Conservation (phyloP, 2,329 filamentous ascomycete species). For the Ascomycota sp. region DNA sequence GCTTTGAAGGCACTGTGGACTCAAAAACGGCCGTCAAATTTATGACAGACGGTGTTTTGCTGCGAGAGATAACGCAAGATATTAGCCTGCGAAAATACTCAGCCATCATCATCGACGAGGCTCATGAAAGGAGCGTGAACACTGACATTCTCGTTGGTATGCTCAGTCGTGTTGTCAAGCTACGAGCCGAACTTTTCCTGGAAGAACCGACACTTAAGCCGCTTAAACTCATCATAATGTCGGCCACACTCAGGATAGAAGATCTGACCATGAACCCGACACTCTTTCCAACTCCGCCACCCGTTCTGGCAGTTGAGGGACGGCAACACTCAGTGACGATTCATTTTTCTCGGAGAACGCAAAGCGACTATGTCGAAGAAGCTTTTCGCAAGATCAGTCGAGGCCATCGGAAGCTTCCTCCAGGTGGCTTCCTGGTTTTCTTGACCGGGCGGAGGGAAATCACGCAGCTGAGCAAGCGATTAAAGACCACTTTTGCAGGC, state of each 20-base stretch:
- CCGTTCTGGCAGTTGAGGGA: slow-evolving; percentile 73
- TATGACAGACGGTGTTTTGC: slow-evolving; percentile 92
- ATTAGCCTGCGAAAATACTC: slow-evolving; percentile 79
- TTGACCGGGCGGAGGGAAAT: slow-evolving; percentile 90
- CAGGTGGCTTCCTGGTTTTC: slow-evolving; percentile 81
- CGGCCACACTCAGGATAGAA: slow-evolving; percentile 72
- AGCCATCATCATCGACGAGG: slow-evolving; percentile 83
- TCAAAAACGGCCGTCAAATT: slow-evolving; percentile 82
- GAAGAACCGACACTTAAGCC: slow-evolving; percentile 52
- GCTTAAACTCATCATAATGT: slow-evolving; percentile 93
- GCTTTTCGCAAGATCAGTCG: slow-evolving; percentile 67
- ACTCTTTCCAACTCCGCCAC: slow-evolving; percentile 58
- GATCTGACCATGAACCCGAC: slow-evolving; percentile 70
- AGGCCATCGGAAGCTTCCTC: slow-evolving; percentile 74
- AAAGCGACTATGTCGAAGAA: slow-evolving; percentile 76
- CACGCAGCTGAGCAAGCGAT: slow-evolving; percentile 50
- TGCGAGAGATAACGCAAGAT: slow-evolving; percentile 78
- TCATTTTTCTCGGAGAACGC: slow-evolving; percentile 68
- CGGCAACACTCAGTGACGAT: slow-evolving; percentile 75
- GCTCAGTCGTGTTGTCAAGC: slow-evolving; percentile 74
- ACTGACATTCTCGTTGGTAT: slow-evolving; percentile 97
- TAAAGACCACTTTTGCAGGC: slow-evolving; percentile 45
- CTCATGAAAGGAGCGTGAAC: slow-evolving; percentile 90
- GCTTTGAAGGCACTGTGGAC: slow-evolving; percentile 69
- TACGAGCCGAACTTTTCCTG: slow-evolving; percentile 50